Percentiles rank a stretch among this genome's conserved stretches.
Evolutionary conservation across 768 basidiomycete species (phyloP).

Genomic region (Hygrophoropsis aurantiaca): DNA sequence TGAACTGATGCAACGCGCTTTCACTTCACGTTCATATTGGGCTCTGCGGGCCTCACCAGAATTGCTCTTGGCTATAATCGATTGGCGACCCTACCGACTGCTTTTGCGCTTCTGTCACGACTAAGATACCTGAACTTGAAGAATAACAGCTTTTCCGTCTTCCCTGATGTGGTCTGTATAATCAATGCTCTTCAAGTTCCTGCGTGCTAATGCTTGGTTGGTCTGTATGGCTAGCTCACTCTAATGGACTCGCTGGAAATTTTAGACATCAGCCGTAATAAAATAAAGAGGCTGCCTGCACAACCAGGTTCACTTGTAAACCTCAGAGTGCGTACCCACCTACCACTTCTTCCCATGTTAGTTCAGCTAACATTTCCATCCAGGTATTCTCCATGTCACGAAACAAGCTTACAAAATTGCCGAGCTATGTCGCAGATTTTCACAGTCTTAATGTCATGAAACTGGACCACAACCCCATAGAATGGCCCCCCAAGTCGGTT

Average conservation of each 20-base stretch:
- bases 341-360: not conserved
- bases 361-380: not conserved
- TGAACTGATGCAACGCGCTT: conserved; percentile 7
- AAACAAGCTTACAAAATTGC: conserved; percentile 81
- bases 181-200: conserved; percentile 5
- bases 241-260: conserved; percentile 87
- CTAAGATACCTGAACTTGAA: conserved; percentile 87
- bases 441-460: conserved; percentile 74
- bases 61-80: conserved; percentile 87
- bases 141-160: conserved; percentile 75
- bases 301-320: conserved; percentile 76
- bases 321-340: conserved; percentile 56
- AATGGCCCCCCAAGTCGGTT: conserved; percentile 80
- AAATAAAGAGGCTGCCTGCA: conserved; percentile 75
- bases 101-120: conserved; percentile 69
- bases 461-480: conserved; percentile 87
- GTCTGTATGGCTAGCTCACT: conserved; percentile 58
- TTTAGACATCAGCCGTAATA: conserved; percentile 92
- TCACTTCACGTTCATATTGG: conserved; percentile 6
- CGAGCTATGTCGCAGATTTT: conserved; percentile 76
- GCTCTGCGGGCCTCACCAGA: conserved; percentile 38
- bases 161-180: conserved; percentile 82
- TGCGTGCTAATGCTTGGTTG: conserved; percentile 3
- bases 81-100: conserved; percentile 71
- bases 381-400: conserved; percentile 85